A percentile compares a stretch with the other conserved stretches of the same genome.
Conservation (phyloP, 371 early-diverging fungal species). For the Blakeslea trispora region DNA sequence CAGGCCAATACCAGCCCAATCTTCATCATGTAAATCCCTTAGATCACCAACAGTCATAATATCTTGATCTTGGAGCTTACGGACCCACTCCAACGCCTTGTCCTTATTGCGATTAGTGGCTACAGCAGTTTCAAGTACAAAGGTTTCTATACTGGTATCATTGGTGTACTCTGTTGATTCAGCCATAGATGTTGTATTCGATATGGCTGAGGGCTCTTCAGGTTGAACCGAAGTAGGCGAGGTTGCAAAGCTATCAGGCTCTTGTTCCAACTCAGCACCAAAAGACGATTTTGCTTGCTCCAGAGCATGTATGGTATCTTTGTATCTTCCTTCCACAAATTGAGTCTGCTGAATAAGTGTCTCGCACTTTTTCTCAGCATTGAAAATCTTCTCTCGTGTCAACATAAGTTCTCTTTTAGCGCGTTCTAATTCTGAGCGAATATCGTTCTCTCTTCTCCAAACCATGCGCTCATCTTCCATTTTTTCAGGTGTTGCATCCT, state of each 20-base stretch:
- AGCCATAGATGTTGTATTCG: background rate
- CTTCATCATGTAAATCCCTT: conserved; percentile 75
- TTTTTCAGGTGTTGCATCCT: conserved; percentile 33
- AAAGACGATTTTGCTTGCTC: conserved; percentile 21
- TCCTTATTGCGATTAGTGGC: conserved; percentile 69
- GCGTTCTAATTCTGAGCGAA: conserved; percentile 45
- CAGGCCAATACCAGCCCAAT: conserved; percentile 77
- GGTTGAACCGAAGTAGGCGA: no score
- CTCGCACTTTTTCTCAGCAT: conserved; percentile 42
- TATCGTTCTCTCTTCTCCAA: conserved; percentile 53
- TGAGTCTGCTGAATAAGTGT: conserved; percentile 29
- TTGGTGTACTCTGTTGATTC: conserved; percentile 56
- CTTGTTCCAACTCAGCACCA: conserved; percentile 4
- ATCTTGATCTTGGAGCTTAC: conserved; percentile 73
- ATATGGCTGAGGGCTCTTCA: background rate
- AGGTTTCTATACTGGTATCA: conserved; percentile 67
- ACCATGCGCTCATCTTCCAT: conserved; percentile 49
- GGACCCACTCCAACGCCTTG: conserved; percentile 77
- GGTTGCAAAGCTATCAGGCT: background rate
- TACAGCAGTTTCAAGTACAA: conserved; percentile 70
- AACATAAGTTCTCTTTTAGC: conserved; percentile 30
- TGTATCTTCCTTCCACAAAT: conserved; percentile 37
- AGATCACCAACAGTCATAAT: conserved; percentile 84
- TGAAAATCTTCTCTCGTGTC: conserved; percentile 30
- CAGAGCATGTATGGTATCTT: conserved; percentile 40